A percentile compares a stretch with the other conserved stretches of the same genome.
These are phyloP conservation scores for Bruguiera sexangula DNA, from an alignment of 345 rosid genomes.

Conservation along the genomic window DNA sequence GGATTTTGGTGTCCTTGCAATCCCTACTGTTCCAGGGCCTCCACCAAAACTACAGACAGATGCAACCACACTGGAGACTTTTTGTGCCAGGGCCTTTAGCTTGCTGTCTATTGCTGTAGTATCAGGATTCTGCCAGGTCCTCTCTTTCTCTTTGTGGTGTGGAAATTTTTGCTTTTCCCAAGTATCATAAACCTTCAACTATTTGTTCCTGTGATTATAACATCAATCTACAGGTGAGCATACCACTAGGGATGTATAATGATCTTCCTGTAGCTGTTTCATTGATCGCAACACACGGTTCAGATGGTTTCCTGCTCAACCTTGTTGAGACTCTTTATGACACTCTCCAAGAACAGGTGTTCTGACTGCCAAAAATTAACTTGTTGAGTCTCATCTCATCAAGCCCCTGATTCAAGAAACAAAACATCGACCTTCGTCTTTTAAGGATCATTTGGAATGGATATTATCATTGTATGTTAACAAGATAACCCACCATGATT, in stretches of 20 bases:
- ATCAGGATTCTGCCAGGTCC: conserved; percentile 91
- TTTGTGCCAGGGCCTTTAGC: conserved; percentile 59
- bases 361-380: too few species aligned
- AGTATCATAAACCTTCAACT: not conserved
- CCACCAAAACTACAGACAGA: conserved; percentile 74
- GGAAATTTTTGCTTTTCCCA: not conserved
- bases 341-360: conserved; percentile 32
- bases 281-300: conserved; percentile 65
- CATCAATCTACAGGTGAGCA: conserved; percentile 49
- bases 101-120: conserved; percentile 69
- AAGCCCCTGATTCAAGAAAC: too few species aligned
- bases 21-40: conserved; percentile 78
- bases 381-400: too few species aligned
- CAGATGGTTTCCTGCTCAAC: conserved; percentile 66
- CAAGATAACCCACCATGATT: too few species aligned
- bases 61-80: conserved; percentile 43
- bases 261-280: conserved; percentile 64
- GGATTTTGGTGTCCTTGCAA: conserved; percentile 65
- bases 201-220: not conserved
- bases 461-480: too few species aligned
- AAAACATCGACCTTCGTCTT: too few species aligned
- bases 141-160: conserved; percentile 4
- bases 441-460: too few species aligned
- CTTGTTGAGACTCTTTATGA: conserved; percentile 52
- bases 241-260: conserved; percentile 58